These are phyloP conservation scores for Primulina eburnea DNA, from an alignment of 257 asterid species.

Conservation along the genomic window DNA sequence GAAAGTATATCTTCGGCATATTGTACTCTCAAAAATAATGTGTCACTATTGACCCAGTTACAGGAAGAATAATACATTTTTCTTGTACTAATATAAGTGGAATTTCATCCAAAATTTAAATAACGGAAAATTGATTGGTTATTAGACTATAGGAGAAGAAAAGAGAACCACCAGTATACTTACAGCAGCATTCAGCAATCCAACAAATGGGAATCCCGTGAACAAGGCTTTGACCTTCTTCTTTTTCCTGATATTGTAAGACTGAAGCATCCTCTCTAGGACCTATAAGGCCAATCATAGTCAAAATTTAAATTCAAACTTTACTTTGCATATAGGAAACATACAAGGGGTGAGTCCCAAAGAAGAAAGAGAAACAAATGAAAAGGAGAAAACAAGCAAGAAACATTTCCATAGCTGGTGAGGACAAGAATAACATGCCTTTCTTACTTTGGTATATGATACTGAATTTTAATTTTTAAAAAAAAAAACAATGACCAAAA, in stretches of 20 bases:
- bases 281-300: conserved; percentile 47
- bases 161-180: conserved; percentile 30
- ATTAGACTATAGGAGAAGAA: conserved; percentile 1
- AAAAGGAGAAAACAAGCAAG: neutral
- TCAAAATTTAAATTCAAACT: conserved; percentile 15
- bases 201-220: conserved; percentile 60
- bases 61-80: neutral
- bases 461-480: neutral
- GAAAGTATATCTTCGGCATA: too few relatives aligned
- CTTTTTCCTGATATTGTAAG: conserved; percentile 42
- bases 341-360: conserved; percentile 5
- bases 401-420: neutral
- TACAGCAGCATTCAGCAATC: conserved; percentile 87
- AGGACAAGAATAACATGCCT: conserved; percentile 5
- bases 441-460: conserved; percentile 5
- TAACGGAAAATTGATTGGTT: neutral
- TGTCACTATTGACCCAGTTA: neutral
- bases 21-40: too few relatives aligned
- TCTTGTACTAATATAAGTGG: neutral
- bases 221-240: conserved; percentile 49
- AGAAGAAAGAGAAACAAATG: neutral
- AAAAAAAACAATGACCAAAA: neutral
- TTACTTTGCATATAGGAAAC: neutral
- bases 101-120: neutral
- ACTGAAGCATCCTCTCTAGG: conserved; percentile 68